Base-by-base conservation (phyloP, 768 basidiomycete genomes). In the Leccinum obscurum region DNA sequence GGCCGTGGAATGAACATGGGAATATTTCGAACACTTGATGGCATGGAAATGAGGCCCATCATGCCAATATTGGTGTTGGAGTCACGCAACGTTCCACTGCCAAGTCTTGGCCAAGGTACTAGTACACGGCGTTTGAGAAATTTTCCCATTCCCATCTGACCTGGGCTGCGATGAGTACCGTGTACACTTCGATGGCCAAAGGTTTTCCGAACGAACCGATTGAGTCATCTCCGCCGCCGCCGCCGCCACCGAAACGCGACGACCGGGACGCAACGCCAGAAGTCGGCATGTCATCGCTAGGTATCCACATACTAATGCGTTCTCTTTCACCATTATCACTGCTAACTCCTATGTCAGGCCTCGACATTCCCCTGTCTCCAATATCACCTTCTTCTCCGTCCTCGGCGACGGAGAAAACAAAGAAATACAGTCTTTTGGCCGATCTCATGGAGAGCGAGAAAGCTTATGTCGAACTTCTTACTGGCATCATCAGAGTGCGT, bases 361-460 rank as follows among this genome's bases (percentile, higher is more conserved):
- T 70, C 63, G 70, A 68, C 13, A 55, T 64, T 17, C 65, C 75
- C 49, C 34, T 54, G 44, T 68, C 65, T 59, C 64, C 64, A 52
- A 56, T 56, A 44, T 67, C 70, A 26, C 65, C 62, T 32, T 62
- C 63, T 55, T n/a, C 62, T 34, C 62, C 63, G 39, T 62, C 71
- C 2, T 69, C 68, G 17, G 58, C 77, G 35, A 83, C 80, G 46
- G 74, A 76, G 34, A 88, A 80, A 69, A 64, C 80, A 22, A 90
- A 81, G 76, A 89, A 86, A 66, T 69, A 82, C 11, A 98, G 95
- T 71, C 95, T 93, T 26, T 80, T 99, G 57, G 83, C 83, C 7
- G 96, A 99, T 77, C 87, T 99, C 61, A 88, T 98, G 58, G 92
- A 95, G 70, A 95, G 92, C 22, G 97, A 99, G 78, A 93, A 89